phyloP scores from a whole-genome alignment of 2,329 filamentous ascomycete genomes.

The Juglanconis oblonga region DNA sequence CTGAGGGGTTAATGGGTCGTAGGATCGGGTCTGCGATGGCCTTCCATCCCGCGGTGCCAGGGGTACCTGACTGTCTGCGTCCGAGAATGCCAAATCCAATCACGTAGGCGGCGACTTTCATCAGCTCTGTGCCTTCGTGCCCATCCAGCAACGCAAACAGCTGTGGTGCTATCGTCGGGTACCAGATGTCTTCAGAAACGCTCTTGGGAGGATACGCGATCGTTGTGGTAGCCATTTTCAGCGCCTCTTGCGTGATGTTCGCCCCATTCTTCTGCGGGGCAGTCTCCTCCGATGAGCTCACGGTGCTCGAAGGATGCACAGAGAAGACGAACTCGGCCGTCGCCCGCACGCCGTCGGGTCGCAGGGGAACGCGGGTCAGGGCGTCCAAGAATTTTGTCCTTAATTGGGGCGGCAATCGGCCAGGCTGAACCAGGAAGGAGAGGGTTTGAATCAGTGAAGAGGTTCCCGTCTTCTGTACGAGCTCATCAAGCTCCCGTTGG shows the following conservation, averaged over 20 bases:
- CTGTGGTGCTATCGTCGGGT: conserved; percentile 58
- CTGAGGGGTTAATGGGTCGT: conserved; percentile 43
- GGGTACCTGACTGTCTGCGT: conserved; percentile 60
- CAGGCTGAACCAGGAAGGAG: conserved; percentile 62
- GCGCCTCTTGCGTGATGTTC: conserved; percentile 65
- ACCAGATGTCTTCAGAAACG: conserved; percentile 57
- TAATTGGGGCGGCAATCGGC: conserved; percentile 58
- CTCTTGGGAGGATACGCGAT: conserved; percentile 57
- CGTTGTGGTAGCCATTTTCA: conserved; percentile 60
- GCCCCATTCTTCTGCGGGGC: conserved; percentile 54
- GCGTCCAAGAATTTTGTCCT: conserved; percentile 52
- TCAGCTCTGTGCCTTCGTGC: conserved; percentile 52
- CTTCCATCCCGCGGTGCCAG: conserved; percentile 60
- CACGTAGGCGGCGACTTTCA: conserved; percentile 58
- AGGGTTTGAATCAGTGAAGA: conserved; percentile 53
- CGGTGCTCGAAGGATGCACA: conserved; percentile 56
- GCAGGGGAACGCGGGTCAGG: conserved; percentile 59
- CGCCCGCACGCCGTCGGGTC: conserved; percentile 61
- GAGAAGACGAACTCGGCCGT: conserved; percentile 71
- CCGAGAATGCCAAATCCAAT: conserved; percentile 67
- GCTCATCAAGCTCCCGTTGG: conserved; percentile 41
- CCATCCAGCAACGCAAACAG: conserved; percentile 62
- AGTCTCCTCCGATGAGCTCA: conserved; percentile 37
- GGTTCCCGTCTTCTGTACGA: conserved; percentile 36
- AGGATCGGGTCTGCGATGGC: conserved; percentile 59